These are phyloP conservation scores for Homolaphlyctis polyrhiza DNA, from an alignment of 371 early-diverging fungal species.

Conservation along the genomic window DNA sequence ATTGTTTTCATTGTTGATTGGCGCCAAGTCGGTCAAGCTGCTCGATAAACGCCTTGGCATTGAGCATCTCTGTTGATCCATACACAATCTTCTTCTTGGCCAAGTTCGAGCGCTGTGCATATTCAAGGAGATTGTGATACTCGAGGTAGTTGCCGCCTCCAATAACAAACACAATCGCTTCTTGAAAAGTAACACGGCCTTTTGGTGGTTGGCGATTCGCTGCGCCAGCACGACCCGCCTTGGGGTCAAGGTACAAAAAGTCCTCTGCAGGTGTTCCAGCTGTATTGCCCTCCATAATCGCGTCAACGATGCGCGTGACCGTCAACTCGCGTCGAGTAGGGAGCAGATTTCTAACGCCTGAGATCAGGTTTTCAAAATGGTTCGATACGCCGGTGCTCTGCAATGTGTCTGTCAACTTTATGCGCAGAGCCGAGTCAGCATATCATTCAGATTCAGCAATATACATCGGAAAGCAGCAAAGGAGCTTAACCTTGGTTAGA, in stretches of 20 bases:
- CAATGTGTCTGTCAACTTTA: slow-evolving; percentile 67
- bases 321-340: slow-evolving; percentile 85
- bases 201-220: slow-evolving; percentile 34
- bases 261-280: slow-evolving; percentile 58
- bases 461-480: neutral
- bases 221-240: slow-evolving; percentile 24
- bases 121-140: slow-evolving; percentile 89
- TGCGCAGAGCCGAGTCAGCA: neutral
- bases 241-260: slow-evolving; percentile 86
- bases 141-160: slow-evolving; percentile 97
- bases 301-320: slow-evolving; percentile 76
- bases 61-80: slow-evolving; percentile 93
- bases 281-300: slow-evolving; percentile 64
- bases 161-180: slow-evolving; percentile 93
- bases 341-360: slow-evolving; percentile 92
- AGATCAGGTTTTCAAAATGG: slow-evolving; percentile 76
- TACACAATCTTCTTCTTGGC: slow-evolving; percentile 81
- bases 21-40: slow-evolving; percentile 68
- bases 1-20: slow-evolving; percentile 6
- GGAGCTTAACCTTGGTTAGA: slow-evolving; percentile 66
- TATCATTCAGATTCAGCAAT: neutral
- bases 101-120: slow-evolving; percentile 32
- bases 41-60: slow-evolving; percentile 75
- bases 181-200: slow-evolving; percentile 56
- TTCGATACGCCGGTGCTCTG: slow-evolving; percentile 75